These are phyloP conservation scores for Penicillium rolfsii DNA, from an alignment of 2,329 filamentous ascomycete species.

Conservation along the genomic window DNA sequence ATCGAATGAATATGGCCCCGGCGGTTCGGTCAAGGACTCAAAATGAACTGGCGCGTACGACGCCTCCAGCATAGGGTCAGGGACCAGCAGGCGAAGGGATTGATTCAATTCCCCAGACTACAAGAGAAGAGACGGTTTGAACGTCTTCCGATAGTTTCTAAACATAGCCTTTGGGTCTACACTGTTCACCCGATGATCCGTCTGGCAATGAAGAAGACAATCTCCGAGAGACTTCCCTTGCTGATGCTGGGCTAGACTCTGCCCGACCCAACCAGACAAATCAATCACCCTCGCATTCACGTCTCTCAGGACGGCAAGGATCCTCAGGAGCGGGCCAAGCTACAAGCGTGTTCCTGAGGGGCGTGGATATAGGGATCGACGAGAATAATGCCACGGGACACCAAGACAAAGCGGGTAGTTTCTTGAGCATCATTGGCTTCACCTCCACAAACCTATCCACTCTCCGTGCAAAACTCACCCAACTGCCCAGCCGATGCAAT, in stretches of 20 bases:
- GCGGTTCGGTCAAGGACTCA: neutral
- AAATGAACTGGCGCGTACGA: neutral
- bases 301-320: conserved; percentile 7
- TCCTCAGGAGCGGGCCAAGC: conserved; percentile 6
- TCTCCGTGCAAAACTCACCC: neutral
- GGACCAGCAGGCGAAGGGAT: neutral
- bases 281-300: conserved; percentile 5
- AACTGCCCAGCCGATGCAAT: neutral
- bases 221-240: neutral
- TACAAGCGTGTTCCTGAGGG: conserved; percentile 1
- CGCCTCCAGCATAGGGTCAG: neutral
- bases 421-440: neutral
- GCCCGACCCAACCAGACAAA: neutral
- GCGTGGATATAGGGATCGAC: neutral
- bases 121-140: neutral
- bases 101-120: neutral
- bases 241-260: conserved; percentile 1
- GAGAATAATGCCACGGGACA: neutral
- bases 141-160: neutral
- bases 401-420: neutral
- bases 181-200: neutral
- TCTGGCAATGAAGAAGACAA: neutral
- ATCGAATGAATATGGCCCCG: neutral
- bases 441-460: neutral
- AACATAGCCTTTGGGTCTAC: neutral